A percentile compares a stretch with the other conserved stretches of the same genome.
phyloP scores from a whole-genome alignment of 139 green algal genomes.

The Tetradesmus lagerheimii region DNA sequence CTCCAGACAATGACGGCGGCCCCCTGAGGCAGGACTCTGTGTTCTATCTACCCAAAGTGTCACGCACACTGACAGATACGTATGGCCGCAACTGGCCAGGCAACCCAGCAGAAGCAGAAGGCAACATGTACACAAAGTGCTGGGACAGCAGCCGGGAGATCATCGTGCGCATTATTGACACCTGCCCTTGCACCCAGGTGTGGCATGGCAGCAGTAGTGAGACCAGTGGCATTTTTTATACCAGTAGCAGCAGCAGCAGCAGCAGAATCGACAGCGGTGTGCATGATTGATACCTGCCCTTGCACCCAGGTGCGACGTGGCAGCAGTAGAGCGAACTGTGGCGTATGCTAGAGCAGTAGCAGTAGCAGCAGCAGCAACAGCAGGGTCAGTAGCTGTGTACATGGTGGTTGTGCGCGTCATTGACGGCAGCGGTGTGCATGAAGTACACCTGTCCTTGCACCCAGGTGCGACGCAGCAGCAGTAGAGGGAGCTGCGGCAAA shows the following conservation, averaged over 20 bases:
- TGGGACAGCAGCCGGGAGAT: slow-evolving; percentile 37
- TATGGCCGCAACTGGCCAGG: slow-evolving; percentile 56
- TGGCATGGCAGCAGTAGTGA: neutral
- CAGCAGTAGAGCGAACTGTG: neutral
- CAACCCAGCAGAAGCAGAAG: slow-evolving; percentile 51
- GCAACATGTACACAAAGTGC: slow-evolving; percentile 51
- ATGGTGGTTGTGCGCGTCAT: too few relatives aligned
- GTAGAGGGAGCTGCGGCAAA: neutral
- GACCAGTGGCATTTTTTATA: neutral
- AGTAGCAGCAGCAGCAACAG: slow-evolving; percentile 12
- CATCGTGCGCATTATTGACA: slow-evolving; percentile 63
- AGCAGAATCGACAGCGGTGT: slow-evolving; percentile 30
- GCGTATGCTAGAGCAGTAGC: neutral
- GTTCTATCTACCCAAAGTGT: neutral
- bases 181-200: slow-evolving; percentile 58
- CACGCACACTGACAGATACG: slow-evolving; percentile 37
- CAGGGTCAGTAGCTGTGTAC: too few relatives aligned
- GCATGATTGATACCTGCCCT: slow-evolving; percentile 69
- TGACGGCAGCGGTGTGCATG: slow-evolving; percentile 55
- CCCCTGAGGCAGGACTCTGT: neutral
- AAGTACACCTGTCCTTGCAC: slow-evolving; percentile 66
- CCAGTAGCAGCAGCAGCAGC: neutral
- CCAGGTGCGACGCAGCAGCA: slow-evolving; percentile 5
- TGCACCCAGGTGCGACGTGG: slow-evolving; percentile 15
- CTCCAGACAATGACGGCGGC: neutral